Evolutionary conservation across 2,329 filamentous ascomycete species (phyloP).

Genomic region (Gnomoniopsis smithogilvyi): DNA sequence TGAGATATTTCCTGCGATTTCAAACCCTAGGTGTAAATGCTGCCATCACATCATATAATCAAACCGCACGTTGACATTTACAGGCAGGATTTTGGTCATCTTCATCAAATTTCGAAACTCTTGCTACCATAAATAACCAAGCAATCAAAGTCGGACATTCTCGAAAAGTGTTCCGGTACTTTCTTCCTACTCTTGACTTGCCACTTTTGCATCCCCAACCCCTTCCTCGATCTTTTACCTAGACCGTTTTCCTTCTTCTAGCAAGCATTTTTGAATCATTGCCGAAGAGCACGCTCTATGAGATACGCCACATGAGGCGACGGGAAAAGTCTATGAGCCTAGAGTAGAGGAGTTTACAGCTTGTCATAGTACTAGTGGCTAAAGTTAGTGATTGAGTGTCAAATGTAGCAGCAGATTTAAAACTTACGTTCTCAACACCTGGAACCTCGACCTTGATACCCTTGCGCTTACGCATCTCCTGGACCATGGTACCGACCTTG

Average conservation of each 20-base stretch:
- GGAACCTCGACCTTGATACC: slow-evolving; percentile 97
- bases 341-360: slow-evolving; percentile 66
- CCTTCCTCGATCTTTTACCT: slow-evolving; percentile 10
- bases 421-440: slow-evolving; percentile 90
- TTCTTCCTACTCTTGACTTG: slow-evolving; percentile 33
- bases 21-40: too few species aligned
- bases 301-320: slow-evolving; percentile 36
- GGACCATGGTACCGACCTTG: slow-evolving; percentile 80
- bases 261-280: slow-evolving; percentile 8
- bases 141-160: slow-evolving; percentile 31
- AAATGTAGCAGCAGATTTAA: neutral
- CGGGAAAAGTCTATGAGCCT: slow-evolving; percentile 42
- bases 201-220: slow-evolving; percentile 26
- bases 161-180: slow-evolving; percentile 33
- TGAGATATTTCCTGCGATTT: too few species aligned
- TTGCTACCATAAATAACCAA: slow-evolving; percentile 38
- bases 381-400: slow-evolving; percentile 32
- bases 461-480: slow-evolving; percentile 97
- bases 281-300: slow-evolving; percentile 36
- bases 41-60: neutral
- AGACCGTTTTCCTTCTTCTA: slow-evolving; percentile 22
- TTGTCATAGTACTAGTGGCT: slow-evolving; percentile 91
- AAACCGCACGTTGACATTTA: neutral
- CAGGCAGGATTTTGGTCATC: slow-evolving; percentile 4
- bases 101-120: slow-evolving; percentile 26